Evolutionary conservation across 495 filamentous ascomycete genomes (phyloP).

Genomic region (Aspergillus haitiensis): DNA sequence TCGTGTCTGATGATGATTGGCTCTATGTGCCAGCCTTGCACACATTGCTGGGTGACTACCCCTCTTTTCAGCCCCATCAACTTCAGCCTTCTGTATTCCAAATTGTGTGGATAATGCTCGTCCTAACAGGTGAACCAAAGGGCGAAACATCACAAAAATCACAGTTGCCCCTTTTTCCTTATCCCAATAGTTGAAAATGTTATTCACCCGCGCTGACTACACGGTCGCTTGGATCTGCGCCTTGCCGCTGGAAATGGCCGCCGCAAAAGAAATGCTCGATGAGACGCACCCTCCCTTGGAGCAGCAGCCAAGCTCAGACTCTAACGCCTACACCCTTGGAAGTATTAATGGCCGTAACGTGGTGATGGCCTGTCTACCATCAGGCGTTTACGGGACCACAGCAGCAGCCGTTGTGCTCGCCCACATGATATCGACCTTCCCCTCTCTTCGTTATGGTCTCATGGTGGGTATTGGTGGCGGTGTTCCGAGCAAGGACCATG

Average conservation of each 20-base stretch:
- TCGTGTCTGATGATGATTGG: no score
- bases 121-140: no score
- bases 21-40: no score
- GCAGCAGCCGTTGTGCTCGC: not conserved
- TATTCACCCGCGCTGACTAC: constrained; percentile 12
- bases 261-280: not conserved
- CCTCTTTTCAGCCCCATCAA: no score
- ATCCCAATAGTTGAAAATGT: not conserved
- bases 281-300: no score
- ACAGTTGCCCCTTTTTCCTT: no score
- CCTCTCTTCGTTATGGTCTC: not conserved
- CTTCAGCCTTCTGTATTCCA: no score
- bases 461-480: constrained; percentile 10
- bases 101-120: no score
- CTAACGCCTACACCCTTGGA: not conserved
- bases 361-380: not conserved
- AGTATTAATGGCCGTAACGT: not conserved
- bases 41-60: no score
- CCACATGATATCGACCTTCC: not conserved
- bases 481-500: not conserved
- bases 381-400: not conserved
- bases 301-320: no score
- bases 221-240: constrained; percentile 7
- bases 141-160: no score
- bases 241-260: constrained; percentile 7